Percentiles rank a stretch among this genome's conserved stretches.
Conservation (phyloP, 176 grass and related monocot species). For the Paspalum notatum region DNA sequence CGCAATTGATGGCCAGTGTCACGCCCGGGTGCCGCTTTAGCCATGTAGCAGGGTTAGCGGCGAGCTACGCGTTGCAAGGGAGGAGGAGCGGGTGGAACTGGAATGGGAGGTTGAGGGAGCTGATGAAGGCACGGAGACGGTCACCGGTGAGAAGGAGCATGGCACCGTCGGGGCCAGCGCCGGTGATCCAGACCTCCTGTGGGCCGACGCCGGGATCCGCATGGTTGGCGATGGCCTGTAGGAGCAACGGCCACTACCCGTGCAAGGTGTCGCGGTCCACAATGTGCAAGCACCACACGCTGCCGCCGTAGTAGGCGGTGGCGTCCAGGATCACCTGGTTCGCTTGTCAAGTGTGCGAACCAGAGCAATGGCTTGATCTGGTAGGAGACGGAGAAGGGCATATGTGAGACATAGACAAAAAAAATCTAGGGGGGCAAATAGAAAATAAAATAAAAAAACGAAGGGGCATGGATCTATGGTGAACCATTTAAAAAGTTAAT, state of each 20-base stretch:
- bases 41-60: neutral
- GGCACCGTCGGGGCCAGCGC: conserved; percentile 61
- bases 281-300: conserved; percentile 73
- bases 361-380: conserved; percentile 87
- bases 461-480: too few relatives aligned
- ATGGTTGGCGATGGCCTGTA: conserved; percentile 72
- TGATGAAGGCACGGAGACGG: conserved; percentile 83
- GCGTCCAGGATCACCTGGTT: conserved; percentile 96
- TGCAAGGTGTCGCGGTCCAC: conserved; percentile 77
- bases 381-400: too few relatives aligned
- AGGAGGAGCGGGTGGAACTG: conserved; percentile 80
- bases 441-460: too few relatives aligned
- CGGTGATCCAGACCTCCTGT: conserved; percentile 80
- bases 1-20: conserved; percentile 77
- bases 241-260: conserved; percentile 92
- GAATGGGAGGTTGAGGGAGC: conserved; percentile 73
- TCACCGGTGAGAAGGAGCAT: conserved; percentile 77
- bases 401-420: too few relatives aligned
- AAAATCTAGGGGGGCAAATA: too few relatives aligned
- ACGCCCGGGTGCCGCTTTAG: conserved; percentile 61
- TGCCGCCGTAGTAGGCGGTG: conserved; percentile 10
- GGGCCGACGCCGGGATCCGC: conserved; percentile 48
- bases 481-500: too few relatives aligned
- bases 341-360: conserved; percentile 88
- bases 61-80: conserved; percentile 27